Evolutionary conservation across 192 early-diverging fungal species (phyloP), one percentile per base, ranked within the genome.

Genomic region (Entophlyctis luteolus): DNA sequence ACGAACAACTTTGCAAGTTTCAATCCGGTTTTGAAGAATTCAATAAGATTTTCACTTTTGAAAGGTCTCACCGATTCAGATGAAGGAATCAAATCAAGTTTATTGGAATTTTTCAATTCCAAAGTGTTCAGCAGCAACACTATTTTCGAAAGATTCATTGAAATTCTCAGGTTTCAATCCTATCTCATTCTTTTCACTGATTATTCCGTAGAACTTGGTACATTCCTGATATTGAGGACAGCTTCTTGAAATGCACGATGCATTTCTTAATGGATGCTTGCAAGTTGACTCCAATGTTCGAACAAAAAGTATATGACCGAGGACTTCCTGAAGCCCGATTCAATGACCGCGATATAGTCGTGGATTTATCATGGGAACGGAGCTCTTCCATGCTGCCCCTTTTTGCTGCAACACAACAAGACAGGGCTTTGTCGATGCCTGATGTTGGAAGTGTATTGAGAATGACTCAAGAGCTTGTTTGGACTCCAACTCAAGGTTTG

Each of bases 261-360:
- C 74, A 75, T 18, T 76, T 91, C 70, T 39, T 90, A 32, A 60
- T 90, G 27, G 83, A 84, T 20, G 78, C 75, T 0, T 73, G 85
- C 4, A 85, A 85, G 56, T 73, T 83, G 2, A 79, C 85, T 8
- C 81, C 84, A 29, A 75, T 82, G 22, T 89, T 86, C 70, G 77
- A 76, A 23, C 79, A 84, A 47, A 77, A 77, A 4, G 72, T 90
- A 37, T 90, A 91, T 54, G 74, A 78, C 3, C 75, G 83, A 31
- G 72, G 84, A 12, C 70, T 91, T 0, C 87, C 89, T 2, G 84
- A 86, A 65, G 87, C 88, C 0, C 82, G 65, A 27, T 91, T 90
- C 72, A 77, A 74, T 47, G 84, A 86, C 5, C 55, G 73, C 5
- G 73, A 71, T 36, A 79, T 86, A 29, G 72, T 80, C 18, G 86